Evolutionary conservation across 495 filamentous ascomycete genomes (phyloP).

Genomic region (Trichoderma reesei): DNA sequence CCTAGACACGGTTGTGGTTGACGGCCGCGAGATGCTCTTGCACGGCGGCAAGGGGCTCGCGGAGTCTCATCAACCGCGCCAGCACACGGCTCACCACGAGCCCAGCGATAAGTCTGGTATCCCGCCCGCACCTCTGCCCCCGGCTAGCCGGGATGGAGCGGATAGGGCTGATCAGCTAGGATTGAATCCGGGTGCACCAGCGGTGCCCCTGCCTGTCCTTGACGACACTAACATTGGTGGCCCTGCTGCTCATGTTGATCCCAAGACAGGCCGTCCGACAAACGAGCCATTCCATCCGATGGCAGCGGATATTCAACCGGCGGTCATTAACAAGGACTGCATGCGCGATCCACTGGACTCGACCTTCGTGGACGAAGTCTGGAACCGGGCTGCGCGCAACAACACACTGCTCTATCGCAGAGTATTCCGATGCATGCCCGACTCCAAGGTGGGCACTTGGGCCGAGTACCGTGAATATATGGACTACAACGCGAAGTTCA

Average conservation of each 20-base stretch:
- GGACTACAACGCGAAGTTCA: conserved; percentile 70
- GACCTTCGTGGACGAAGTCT: conserved; percentile 75
- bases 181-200: conserved; percentile 49
- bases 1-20: conserved; percentile 56
- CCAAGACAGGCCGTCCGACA: conserved; percentile 23
- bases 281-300: conserved; percentile 42
- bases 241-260: conserved; percentile 40
- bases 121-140: background rate
- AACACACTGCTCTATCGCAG: conserved; percentile 88
- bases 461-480: conserved; percentile 85
- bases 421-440: conserved; percentile 95
- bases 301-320: conserved; percentile 55
- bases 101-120: background rate
- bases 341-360: conserved; percentile 74
- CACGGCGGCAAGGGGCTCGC: conserved; percentile 48
- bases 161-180: conserved; percentile 42
- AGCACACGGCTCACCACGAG: background rate
- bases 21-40: conserved; percentile 57
- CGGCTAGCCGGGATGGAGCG: background rate
- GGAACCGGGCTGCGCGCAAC: conserved; percentile 82
- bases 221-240: conserved; percentile 79
- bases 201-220: conserved; percentile 52
- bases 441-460: conserved; percentile 89
- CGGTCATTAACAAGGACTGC: conserved; percentile 43
- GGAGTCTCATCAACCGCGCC: conserved; percentile 16